Evolutionary conservation across 495 filamentous ascomycete genomes (phyloP), one percentile per base, ranked within the genome.

Genomic region (Xylaria grammica): DNA sequence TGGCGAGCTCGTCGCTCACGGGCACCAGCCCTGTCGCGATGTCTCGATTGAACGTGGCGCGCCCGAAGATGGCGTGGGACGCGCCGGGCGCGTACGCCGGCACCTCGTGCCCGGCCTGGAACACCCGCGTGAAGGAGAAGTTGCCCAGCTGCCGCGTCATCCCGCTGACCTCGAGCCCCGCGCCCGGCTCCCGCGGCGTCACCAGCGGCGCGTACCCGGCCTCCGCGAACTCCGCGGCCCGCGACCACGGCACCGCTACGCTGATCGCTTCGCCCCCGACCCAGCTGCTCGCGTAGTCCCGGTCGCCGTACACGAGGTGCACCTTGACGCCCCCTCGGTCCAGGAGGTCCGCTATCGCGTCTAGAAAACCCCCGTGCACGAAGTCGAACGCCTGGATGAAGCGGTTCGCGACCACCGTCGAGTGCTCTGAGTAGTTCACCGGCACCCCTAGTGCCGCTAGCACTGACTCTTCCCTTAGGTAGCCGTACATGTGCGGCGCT

Each of bases 241-340:
- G 75, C 5, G 69, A 57, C 60, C 36, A 76, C 8, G 85, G 84
- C 19, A 91, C 54, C 15, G 82, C 79, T 0, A 90, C 74, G 19
- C 82, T 85, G 57, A 88, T 78, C 8, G 85, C 82, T 70, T 89
- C 79, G 36, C 87, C 88, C 52, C 88, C 89, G 4, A 87, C 69
- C 84, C 87, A 90, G 71, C 90, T 91, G 72, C 87, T 90, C 29
- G 87, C 82, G 68, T 86, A 90, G 69, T 91, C 89, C 2, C 85
- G 74, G 63, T 85, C 82, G 52, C 81, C 90, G 65, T 91, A 91
- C 42, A 91, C 79, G 7, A 93, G 79, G 13, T 86, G 85, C 3
- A 94, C 87, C 54, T 89, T 86, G 68, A 93, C 82, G 20, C 53
- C 34, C 6, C 34, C 53, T 19, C 32, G 34, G 20, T 56, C 34